Percentiles rank a stretch among this genome's conserved stretches.
Conservation (phyloP, 129 eudicot genomes). For the Chrysanthemum makinoi region DNA sequence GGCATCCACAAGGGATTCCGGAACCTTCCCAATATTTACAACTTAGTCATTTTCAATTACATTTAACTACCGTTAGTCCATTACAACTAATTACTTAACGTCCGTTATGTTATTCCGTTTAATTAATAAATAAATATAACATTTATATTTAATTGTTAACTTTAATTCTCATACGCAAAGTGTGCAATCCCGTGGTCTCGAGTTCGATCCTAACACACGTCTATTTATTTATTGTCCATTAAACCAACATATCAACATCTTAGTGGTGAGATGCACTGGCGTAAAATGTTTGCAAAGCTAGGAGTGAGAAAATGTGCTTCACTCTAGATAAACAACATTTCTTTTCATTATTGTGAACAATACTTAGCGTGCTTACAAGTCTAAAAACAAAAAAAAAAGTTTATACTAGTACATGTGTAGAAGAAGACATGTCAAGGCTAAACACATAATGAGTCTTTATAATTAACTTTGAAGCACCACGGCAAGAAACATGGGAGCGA, state of each 20-base stretch:
- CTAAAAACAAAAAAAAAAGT: slow-evolving; percentile 36
- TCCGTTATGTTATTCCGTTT: no score
- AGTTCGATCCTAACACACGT: no score
- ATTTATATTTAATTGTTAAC: no score
- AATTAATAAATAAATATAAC: no score
- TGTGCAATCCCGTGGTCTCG: no score
- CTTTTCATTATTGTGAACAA: slow-evolving; percentile 71
- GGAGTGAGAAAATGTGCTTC: slow-evolving; percentile 58
- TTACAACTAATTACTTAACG: no score
- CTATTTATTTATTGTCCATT: no score
- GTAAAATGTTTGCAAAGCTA: slow-evolving; percentile 79
- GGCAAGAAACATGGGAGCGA: slow-evolving; percentile 83
- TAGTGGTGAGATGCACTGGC: slow-evolving; percentile 87
- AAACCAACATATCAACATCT: slow-evolving; percentile 49
- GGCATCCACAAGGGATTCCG: no score
- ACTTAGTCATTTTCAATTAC: no score
- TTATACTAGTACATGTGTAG: slow-evolving; percentile 1
- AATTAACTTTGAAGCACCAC: slow-evolving; percentile 77
- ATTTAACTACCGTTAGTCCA: no score
- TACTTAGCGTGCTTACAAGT: slow-evolving; percentile 81
- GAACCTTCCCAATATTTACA: no score
- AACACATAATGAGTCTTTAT: neutral
- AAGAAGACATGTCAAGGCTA: neutral
- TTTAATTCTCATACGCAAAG: no score
- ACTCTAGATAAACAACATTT: slow-evolving; percentile 55